Percentiles rank a stretch among this genome's conserved stretches.
These are phyloP conservation scores for Metschnikowia picachoensis DNA, from an alignment of 805 yeast genomes.

Conservation along the genomic window DNA sequence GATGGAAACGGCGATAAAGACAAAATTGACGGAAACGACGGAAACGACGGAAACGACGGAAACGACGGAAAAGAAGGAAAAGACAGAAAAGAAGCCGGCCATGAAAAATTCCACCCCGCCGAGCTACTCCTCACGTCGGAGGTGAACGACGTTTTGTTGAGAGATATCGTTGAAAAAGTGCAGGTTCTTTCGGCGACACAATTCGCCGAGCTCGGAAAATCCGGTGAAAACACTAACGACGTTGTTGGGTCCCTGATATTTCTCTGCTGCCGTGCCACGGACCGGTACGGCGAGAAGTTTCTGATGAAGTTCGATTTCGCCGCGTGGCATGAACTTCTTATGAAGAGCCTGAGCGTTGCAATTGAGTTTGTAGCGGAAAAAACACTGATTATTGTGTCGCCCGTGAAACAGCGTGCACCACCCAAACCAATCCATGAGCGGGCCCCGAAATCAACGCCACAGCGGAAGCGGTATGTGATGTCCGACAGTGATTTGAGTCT, in stretches of 20 bases:
- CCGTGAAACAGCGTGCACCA: conserved; percentile 7
- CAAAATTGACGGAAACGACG: conserved; percentile 1
- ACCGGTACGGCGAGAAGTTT: conserved; percentile 30
- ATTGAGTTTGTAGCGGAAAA: conserved; percentile 10
- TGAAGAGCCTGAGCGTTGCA: conserved; percentile 9
- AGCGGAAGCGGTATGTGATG: no score
- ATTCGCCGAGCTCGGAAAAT: conserved; percentile 24
- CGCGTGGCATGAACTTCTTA: conserved; percentile 23
- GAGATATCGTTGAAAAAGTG: conserved; percentile 42
- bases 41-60: conserved; percentile 5
- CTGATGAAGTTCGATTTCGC: conserved; percentile 39
- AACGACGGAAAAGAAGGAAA: background rate
- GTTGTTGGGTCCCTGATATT: conserved; percentile 25
- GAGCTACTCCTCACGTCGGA: conserved; percentile 58
- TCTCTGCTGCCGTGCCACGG: conserved; percentile 42
- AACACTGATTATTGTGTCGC: conserved; percentile 17
- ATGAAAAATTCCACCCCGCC: conserved; percentile 10
- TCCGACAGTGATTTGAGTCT: no score
- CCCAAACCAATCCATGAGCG: conserved; percentile 4
- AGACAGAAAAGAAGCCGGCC: conserved; percentile 12
- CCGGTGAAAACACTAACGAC: conserved; percentile 27
- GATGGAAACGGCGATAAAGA: background rate
- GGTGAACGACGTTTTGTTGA: conserved; percentile 39
- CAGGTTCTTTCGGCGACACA: conserved; percentile 39
- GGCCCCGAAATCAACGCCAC: no score